Base-by-base conservation (phyloP, 371 early-diverging fungal genomes). In the Lichtheimia ornata region DNA sequence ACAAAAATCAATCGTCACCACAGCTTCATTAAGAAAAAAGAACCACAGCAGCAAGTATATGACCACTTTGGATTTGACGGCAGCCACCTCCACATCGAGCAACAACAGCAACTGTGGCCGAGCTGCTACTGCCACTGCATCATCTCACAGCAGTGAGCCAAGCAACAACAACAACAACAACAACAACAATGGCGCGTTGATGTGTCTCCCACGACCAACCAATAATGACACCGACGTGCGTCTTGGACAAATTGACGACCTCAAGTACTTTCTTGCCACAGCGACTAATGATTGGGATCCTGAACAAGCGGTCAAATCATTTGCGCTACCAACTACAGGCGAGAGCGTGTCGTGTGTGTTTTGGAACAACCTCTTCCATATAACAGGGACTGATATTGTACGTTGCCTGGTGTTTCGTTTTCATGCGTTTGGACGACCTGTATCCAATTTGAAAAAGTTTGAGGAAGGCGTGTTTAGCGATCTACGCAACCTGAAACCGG, bases 401-500 rank as follows among this genome's bases (percentile, higher is more conserved):
- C 91, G 97, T 20, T 90, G 92, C 2, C 84, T 99, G 2, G 84
- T 94, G 17, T 97, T 92, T 72, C 89, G 99, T 25, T 98, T 99
- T 73, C 92, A 95, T 63, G 87, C 89, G 50, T 90, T 94, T 76
- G 88, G 94, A 54, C 79, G 99, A 24, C 94, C 92, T n/a, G 93
- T 99, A 14, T 75, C 77, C 28, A 92, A 94, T 64, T 78, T 94
- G 47, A 99, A 99, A 71, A 99, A 99, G 79, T 99, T 99, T 78
- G 99, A 99, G 74, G 99, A 99, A 75, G 99, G 99, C 51, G 89
- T 99, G 3, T 99, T 99, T 73, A 87, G 88, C 51, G 99, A 99
- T 72, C 82, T 99, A 62, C 81, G 99, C 51, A 97, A 97, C 67
- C 83, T 99, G 42, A 99, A 99, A 77, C 98, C 99, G 3, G 99